Base-by-base conservation (phyloP, 2,329 filamentous ascomycete genomes). In the Salinomyces thailandicus region DNA sequence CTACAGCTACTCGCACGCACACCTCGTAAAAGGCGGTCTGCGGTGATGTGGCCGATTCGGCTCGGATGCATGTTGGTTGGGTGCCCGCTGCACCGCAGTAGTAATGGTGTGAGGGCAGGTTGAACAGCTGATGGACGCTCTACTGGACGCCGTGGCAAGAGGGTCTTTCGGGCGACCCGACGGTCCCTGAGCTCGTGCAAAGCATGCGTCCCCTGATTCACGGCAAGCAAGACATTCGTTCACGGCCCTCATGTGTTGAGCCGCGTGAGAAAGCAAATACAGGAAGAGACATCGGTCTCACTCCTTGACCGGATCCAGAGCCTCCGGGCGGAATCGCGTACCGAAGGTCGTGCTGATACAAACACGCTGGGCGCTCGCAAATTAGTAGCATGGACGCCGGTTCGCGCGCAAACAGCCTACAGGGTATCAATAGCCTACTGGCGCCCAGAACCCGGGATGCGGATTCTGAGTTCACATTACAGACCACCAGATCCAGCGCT, bases 21-120 rank as follows among this genome's bases (percentile, higher is more conserved):
- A 29, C 20, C 24, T 30, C 16, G 18, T 6, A 33, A 37, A 22
- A 19, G 22, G 38, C 38, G 38, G 38, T 41, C 30, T 33, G 22
- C 22, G 24, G 26, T 9, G 15, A 17, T 20, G 19, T 13, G 14
- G 17, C 18, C 31, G n/a, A n/a, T 22, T 3, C 12, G 6, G 24
- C 16, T 11, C 31, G 8, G 6, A 7, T 30, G 11, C 11, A 30
- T 7, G 28, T 13, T 30, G 28, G 14, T 7, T 6, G 6, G 16
- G 20, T 16, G 28, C 22, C 14, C 12, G 27, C 16, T n/a, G 14
- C 26, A 9, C 14, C 19, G 33, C 13, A 27, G 22, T 26, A 27
- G 24, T 16, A 15, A 22, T 28, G 22, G 24, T 35, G 20, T 35
- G 19, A 19, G 16, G 33, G 15, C 14, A 17, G 16, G 17, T 17